These are phyloP conservation scores for Pezicula radicicola DNA, from an alignment of 2,329 filamentous ascomycete species.

Conservation along the genomic window DNA sequence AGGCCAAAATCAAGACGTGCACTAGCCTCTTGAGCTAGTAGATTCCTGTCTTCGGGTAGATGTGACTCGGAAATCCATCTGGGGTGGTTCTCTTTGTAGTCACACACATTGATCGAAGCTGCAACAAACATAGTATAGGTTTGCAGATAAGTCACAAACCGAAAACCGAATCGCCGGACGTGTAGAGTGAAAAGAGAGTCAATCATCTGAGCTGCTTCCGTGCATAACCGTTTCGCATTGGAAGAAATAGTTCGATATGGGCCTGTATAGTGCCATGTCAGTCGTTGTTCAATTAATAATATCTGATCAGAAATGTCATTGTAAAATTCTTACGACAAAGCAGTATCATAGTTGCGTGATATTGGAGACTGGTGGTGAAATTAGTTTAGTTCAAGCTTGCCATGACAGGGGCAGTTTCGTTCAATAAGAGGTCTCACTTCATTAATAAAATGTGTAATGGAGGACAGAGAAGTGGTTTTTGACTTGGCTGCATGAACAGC, in stretches of 20 bases:
- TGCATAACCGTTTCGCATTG: slow-evolving; percentile 15
- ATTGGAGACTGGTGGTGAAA: slow-evolving; percentile 7
- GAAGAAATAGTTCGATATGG: slow-evolving; percentile 4
- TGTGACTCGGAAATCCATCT: no score
- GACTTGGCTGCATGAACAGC: neutral
- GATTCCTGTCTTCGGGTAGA: no score
- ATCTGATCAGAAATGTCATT: no score
- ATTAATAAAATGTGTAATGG: neutral
- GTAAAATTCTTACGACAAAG: slow-evolving; percentile 6
- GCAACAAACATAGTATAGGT: neutral
- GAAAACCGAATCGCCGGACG: neutral
- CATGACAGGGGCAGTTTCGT: neutral
- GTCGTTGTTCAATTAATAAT: no score
- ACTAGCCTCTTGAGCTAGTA: no score
- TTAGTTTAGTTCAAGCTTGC: neutral
- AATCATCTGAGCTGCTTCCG: slow-evolving; percentile 20
- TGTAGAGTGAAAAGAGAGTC: slow-evolving; percentile 9
- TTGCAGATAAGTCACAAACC: neutral
- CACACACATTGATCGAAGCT: neutral
- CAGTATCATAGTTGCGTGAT: slow-evolving; percentile 14
- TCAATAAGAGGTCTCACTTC: neutral
- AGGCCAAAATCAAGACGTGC: no score
- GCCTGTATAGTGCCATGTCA: neutral
- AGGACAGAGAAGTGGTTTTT: neutral
- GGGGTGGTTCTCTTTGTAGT: neutral